Base-by-base conservation (phyloP, 2,329 filamentous ascomycete species). In the Westerdykella sp. region DNA sequence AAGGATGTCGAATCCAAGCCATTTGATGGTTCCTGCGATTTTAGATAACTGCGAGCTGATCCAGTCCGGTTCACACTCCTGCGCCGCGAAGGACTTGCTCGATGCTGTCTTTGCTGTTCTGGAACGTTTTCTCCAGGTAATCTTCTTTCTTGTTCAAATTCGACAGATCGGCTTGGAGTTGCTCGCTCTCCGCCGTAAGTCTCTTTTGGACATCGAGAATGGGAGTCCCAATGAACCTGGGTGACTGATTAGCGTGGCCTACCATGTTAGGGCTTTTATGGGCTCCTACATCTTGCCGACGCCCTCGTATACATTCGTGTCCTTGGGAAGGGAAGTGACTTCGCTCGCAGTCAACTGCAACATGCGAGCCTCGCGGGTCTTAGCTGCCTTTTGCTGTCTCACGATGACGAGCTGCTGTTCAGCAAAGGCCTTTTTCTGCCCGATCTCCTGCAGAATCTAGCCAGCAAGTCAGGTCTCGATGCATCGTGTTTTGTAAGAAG, bases 101-200 rank as follows among this genome's bases (percentile, higher is more conserved):
- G 55, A 97, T 84, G 62, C 95, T 88, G 54, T 90, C 83, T 56
- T 85, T 83, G 69, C 89, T 95, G 62, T 97, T 98, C 73, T 94
- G 89, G 65, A 88, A 85, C 39, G 93, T 97, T 45, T 88, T 95
- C 73, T 97, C 91, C 36, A 97, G 76, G 63, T 96, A 97, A 56
- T 91, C 81, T 57, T 96, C 74, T 67, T 87, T 89, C 77, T 97
- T 95, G 54, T 86, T 83, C 51, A 97, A 71, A 51, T 84, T 84
- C 34, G 85, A 77, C 48, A 95, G 81, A 56, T 96, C 91, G 22
- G 78, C 75, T 57, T 89, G 84, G 49, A 91, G 71, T 41, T 84
- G 81, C 58, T 84, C 79, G 44, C 82, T 83, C 69, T 96, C 89
- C 36, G 75, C 72, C 31, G 82, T 76, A 44, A 97, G 76, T 54